A percentile compares a stretch with the other conserved stretches of the same genome.
Evolutionary conservation across 2,329 filamentous ascomycete genomes (phyloP).

Genomic region (Thermoascus crustaceus): DNA sequence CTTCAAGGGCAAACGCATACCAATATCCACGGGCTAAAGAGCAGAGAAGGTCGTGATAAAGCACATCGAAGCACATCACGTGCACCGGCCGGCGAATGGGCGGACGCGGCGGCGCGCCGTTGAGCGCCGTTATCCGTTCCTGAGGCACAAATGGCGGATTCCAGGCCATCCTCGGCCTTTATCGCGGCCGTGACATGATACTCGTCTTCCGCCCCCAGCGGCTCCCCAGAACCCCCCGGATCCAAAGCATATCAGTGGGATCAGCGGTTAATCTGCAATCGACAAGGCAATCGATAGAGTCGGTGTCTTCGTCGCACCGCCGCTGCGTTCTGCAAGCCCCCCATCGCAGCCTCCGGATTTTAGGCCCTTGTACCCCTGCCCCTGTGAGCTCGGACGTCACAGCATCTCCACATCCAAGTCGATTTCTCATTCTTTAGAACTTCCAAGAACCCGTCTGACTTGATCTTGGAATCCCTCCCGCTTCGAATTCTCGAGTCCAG

Average conservation of each 20-base stretch:
- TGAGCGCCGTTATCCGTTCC: background rate
- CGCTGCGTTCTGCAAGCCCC: too few relatives aligned
- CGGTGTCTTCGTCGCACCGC: too few relatives aligned
- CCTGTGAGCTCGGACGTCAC: too few relatives aligned
- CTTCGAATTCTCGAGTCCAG: background rate
- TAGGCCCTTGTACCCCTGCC: too few relatives aligned
- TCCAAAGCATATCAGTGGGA: background rate
- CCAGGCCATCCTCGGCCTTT: slow-evolving; percentile 1
- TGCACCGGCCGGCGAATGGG: background rate
- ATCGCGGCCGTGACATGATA: background rate
- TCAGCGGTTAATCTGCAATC: too few relatives aligned
- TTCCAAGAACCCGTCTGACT: background rate
- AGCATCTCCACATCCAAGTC: background rate
- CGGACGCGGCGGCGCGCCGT: background rate
- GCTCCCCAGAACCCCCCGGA: background rate
- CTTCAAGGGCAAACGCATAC: too few relatives aligned
- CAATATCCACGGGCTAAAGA: too few relatives aligned
- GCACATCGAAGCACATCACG: background rate
- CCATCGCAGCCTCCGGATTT: too few relatives aligned
- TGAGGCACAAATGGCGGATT: background rate
- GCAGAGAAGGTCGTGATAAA: too few relatives aligned
- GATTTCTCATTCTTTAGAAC: background rate
- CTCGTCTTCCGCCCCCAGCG: background rate
- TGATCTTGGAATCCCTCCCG: background rate
- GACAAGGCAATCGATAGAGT: too few relatives aligned